These are phyloP conservation scores for Pleodorina starrii DNA, from an alignment of 139 green algal species.

Conservation along the genomic window DNA sequence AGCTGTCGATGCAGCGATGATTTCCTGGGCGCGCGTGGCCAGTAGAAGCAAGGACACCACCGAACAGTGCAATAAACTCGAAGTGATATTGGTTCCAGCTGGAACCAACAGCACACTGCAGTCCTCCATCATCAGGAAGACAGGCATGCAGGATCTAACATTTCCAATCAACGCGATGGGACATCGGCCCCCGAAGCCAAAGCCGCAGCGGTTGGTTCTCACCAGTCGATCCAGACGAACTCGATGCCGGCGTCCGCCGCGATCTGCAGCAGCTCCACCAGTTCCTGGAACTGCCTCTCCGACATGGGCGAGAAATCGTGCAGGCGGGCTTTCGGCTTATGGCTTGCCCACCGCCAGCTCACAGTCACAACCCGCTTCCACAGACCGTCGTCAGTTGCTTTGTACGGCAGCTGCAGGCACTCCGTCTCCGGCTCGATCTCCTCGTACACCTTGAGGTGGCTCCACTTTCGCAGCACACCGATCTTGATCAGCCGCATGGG, in stretches of 20 bases:
- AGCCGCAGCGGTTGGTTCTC: too few relatives aligned
- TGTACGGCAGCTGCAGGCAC: slow-evolving; percentile 28
- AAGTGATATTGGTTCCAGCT: too few relatives aligned
- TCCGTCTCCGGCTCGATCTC: slow-evolving; percentile 7
- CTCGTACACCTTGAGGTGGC: slow-evolving; percentile 1
- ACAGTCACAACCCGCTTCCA: background rate
- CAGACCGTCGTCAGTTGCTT: background rate
- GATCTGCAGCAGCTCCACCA: background rate
- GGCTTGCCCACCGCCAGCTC: slow-evolving; percentile 9
- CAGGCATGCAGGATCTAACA: too few relatives aligned
- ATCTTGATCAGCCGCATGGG: slow-evolving; percentile 43
- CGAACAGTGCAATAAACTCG: too few relatives aligned
- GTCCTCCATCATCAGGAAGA: too few relatives aligned
- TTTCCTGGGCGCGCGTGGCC: too few relatives aligned
- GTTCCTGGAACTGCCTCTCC: background rate
- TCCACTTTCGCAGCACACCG: background rate
- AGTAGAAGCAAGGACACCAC: too few relatives aligned
- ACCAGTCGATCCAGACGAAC: slow-evolving; percentile 39
- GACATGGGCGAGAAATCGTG: slow-evolving; percentile 21
- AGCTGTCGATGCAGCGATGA: too few relatives aligned
- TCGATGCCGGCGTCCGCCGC: background rate
- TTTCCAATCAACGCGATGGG: too few relatives aligned
- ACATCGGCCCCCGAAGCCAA: too few relatives aligned
- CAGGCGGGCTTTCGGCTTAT: background rate
- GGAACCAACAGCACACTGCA: too few relatives aligned